Conservation (phyloP, 371 early-diverging fungal species). For the Entomophthora muscae region DNA sequence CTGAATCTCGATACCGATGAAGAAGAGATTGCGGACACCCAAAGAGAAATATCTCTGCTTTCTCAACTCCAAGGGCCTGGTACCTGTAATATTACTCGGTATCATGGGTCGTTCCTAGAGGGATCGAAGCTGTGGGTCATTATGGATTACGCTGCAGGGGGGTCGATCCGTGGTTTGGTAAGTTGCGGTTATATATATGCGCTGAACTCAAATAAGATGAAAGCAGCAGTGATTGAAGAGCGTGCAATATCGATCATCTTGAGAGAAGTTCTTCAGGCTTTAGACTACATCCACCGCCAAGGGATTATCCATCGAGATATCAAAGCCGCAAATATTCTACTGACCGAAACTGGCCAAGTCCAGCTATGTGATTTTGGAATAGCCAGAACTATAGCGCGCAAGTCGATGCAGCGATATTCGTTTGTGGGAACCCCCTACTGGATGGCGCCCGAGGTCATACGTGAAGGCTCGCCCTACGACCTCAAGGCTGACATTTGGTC, state of each 20-base stretch:
- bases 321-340: conserved; percentile 88
- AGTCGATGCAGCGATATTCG: conserved; percentile 53
- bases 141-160: conserved; percentile 94
- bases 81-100: conserved; percentile 81
- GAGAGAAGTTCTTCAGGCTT: conserved; percentile 67
- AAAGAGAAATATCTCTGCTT: conserved; percentile 79
- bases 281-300: conserved; percentile 82
- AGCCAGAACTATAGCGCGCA: conserved; percentile 50
- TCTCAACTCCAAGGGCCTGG: conserved; percentile 63
- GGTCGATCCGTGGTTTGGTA: conserved; percentile 73
- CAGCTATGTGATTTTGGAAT: conserved; percentile 92
- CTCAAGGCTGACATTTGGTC: conserved; percentile 83
- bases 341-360: conserved; percentile 78
- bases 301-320: conserved; percentile 94
- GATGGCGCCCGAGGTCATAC: conserved; percentile 84
- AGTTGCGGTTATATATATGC: conserved; percentile 12
- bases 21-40: conserved; percentile 92
- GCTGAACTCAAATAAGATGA: conserved; percentile 29
- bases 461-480: conserved; percentile 58
- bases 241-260: conserved; percentile 69
- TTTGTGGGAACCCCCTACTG: conserved; percentile 88
- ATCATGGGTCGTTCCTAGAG: conserved; percentile 78
- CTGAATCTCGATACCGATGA: conserved; percentile 89
- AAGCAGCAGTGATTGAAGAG: conserved; percentile 76
- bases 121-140: conserved; percentile 92